These are phyloP conservation scores for Nigrospora osmanthi DNA, from an alignment of 2,329 filamentous ascomycete genomes.

Conservation along the genomic window DNA sequence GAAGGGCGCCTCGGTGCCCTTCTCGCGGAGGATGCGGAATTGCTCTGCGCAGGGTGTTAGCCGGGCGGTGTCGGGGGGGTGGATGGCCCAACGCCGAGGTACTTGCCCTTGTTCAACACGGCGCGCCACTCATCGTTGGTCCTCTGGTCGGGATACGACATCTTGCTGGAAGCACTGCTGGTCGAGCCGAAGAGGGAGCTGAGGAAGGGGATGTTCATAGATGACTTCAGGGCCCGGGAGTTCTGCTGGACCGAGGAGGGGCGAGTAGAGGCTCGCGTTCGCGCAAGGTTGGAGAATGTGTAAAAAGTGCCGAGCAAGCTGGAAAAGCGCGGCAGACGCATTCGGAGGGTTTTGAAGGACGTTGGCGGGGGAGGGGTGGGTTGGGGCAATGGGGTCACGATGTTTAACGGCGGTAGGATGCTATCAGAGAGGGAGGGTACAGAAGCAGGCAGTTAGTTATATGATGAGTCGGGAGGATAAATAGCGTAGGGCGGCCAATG, in stretches of 20 bases:
- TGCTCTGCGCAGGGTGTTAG: conserved; percentile 56
- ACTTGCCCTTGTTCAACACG: conserved; percentile 55
- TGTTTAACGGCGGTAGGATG: too few relatives aligned
- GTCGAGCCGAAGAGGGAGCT: conserved; percentile 66
- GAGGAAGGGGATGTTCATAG: conserved; percentile 74
- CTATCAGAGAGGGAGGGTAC: too few relatives aligned
- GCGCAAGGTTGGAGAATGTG: conserved; percentile 37
- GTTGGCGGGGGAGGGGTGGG: too few relatives aligned
- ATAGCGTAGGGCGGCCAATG: too few relatives aligned
- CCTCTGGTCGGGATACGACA: conserved; percentile 75
- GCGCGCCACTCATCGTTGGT: conserved; percentile 82
- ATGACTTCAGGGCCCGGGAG: conserved; percentile 38
- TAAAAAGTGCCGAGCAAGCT: conserved; percentile 36
- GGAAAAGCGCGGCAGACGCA: conserved; percentile 43
- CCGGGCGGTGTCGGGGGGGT: background rate
- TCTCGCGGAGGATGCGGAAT: conserved; percentile 86
- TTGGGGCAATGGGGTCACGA: too few relatives aligned
- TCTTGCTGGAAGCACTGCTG: conserved; percentile 45
- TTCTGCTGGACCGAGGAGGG: conserved; percentile 11
- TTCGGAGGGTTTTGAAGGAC: conserved; percentile 22
- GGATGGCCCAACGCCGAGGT: background rate
- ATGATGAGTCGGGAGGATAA: too few relatives aligned
- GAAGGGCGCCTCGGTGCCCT: conserved; percentile 79
- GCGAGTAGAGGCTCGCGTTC: conserved; percentile 21
- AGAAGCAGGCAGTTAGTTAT: too few relatives aligned